A percentile compares a stretch with the other conserved stretches of the same genome.
These are phyloP conservation scores for Monosporascus sp. DNA, from an alignment of 2,329 filamentous ascomycete genomes.

Conservation along the genomic window DNA sequence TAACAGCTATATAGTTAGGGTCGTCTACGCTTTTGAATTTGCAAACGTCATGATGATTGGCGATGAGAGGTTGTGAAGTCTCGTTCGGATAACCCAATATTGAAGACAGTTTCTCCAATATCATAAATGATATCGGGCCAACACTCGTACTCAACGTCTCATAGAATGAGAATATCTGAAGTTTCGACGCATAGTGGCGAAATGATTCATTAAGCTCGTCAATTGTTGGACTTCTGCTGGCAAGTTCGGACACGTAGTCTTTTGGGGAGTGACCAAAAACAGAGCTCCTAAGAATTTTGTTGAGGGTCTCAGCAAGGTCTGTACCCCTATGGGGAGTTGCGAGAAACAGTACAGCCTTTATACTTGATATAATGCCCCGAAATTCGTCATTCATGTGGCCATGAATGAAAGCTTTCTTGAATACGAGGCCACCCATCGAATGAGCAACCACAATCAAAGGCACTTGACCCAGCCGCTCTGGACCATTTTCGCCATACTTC, in stretches of 20 bases:
- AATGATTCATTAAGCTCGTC: conserved; percentile 28
- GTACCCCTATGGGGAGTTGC: conserved; percentile 17
- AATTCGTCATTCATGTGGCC: conserved; percentile 14
- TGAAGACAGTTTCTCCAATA: conserved; percentile 18
- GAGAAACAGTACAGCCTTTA: conserved; percentile 13
- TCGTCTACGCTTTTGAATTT: conserved; percentile 17
- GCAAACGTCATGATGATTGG: conserved; percentile 22
- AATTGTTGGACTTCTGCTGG: conserved; percentile 11
- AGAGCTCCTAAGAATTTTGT: conserved; percentile 9
- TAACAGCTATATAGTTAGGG: conserved; percentile 12
- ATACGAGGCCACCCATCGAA: conserved; percentile 15
- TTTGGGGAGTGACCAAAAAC: conserved; percentile 12
- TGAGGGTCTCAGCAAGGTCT: conserved; percentile 13
- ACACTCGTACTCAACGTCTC: conserved; percentile 21
- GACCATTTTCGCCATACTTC: conserved; percentile 11
- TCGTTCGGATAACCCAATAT: conserved; percentile 21
- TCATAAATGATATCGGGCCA: conserved; percentile 6
- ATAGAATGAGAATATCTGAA: conserved; percentile 29
- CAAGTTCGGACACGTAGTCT: conserved; percentile 19
- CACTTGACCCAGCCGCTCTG: conserved; percentile 10
- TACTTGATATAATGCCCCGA: conserved; percentile 8
- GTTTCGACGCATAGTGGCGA: conserved; percentile 16
- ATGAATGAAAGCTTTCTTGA: conserved; percentile 14
- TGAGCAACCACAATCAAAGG: conserved; percentile 16
- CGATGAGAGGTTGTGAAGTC: conserved; percentile 12